A percentile compares a stretch with the other conserved stretches of the same genome.
Evolutionary conservation across 2,329 filamentous ascomycete species (phyloP).

Genomic region (Paecilomyces sp.): DNA sequence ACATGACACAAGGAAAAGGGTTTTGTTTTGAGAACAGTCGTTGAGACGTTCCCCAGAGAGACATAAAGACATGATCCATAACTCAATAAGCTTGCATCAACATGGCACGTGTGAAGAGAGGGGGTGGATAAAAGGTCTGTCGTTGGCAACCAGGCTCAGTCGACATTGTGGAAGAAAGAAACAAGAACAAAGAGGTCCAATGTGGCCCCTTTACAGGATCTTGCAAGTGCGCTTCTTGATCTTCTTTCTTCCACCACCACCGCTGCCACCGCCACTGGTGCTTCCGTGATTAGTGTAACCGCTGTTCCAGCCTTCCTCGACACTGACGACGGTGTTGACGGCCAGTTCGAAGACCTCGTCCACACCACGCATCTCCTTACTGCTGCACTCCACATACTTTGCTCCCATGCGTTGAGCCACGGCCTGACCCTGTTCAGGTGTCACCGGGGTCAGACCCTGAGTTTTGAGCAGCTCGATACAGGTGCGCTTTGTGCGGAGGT

Average conservation of each 20-base stretch:
- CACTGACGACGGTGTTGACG: constrained; percentile 80
- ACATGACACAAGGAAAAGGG: background rate
- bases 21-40: background rate
- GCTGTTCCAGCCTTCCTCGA: constrained; percentile 51
- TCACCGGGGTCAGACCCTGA: constrained; percentile 92
- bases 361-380: constrained; percentile 92
- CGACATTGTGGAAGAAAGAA: background rate
- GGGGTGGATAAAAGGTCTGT: background rate
- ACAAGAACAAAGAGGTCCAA: background rate
- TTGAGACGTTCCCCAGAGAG: background rate
- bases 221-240: constrained; percentile 81
- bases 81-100: background rate
- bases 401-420: constrained; percentile 93
- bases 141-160: background rate
- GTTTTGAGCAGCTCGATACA: constrained; percentile 99
- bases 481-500: constrained; percentile 88
- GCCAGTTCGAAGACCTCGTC: constrained; percentile 94
- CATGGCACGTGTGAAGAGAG: background rate
- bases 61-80: constrained; percentile 4
- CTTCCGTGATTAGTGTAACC: constrained; percentile 22
- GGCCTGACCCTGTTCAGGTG: constrained; percentile 75
- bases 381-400: constrained; percentile 95
- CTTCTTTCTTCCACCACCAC: constrained; percentile 44
- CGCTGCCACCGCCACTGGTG: constrained; percentile 35
- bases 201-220: constrained; percentile 54